Evolutionary conservation across 495 filamentous ascomycete species (phyloP).

Genomic region (Haplographium delicatum): DNA sequence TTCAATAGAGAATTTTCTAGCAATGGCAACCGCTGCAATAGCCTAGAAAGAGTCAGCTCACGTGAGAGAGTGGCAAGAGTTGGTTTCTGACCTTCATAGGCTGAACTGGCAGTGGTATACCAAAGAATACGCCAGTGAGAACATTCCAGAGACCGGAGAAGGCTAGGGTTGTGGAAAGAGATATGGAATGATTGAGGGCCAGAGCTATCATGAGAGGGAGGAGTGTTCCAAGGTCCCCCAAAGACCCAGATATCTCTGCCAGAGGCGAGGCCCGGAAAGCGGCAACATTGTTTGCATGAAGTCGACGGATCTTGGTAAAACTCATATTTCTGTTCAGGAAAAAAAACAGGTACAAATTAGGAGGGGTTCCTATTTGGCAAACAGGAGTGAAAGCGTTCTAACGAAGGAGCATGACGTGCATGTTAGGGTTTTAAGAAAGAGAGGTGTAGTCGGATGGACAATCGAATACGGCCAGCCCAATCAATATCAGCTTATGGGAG

Average conservation of each 20-base stretch:
- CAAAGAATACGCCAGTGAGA: conserved; percentile 72
- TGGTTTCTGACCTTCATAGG: conserved; percentile 59
- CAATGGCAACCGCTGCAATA: conserved; percentile 81
- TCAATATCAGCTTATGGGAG: too few species aligned
- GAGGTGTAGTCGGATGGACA: too few species aligned
- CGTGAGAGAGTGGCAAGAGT: neutral
- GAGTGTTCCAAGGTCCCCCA: conserved; percentile 89
- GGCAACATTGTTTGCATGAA: conserved; percentile 38
- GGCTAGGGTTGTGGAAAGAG: conserved; percentile 75
- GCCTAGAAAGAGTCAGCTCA: conserved; percentile 46
- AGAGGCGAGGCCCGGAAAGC: conserved; percentile 49
- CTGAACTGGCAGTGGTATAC: conserved; percentile 81
- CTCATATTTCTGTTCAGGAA: conserved; percentile 14
- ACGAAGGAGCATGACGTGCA: too few species aligned
- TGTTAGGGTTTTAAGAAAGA: too few species aligned
- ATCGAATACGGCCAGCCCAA: too few species aligned
- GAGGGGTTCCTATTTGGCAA: neutral
- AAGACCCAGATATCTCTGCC: conserved; percentile 79
- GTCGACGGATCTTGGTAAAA: conserved; percentile 14
- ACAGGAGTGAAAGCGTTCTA: too few species aligned
- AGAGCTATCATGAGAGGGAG: conserved; percentile 85
- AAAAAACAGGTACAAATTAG: too few species aligned
- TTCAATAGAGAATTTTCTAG: conserved; percentile 53
- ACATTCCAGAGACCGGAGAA: conserved; percentile 87
- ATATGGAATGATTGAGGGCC: conserved; percentile 66